Evolutionary conservation across 139 green algal genomes (phyloP), one percentile per base, ranked within the genome.

Genomic region (Volvox reticuliferus): DNA sequence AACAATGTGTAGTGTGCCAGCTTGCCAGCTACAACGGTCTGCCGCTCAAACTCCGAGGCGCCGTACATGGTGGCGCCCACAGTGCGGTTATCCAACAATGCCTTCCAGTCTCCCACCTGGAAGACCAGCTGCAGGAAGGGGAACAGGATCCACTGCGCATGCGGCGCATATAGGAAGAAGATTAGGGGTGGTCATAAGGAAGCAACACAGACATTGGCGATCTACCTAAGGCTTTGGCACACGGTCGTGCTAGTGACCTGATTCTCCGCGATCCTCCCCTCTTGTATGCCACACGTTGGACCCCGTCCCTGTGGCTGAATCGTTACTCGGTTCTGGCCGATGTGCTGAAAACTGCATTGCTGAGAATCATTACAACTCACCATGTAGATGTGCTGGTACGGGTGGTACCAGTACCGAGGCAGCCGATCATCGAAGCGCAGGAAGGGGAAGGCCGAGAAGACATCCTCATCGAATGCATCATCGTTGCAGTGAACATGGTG

Each of bases 401-500:
- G 92, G 93, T 98, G 97, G 89, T 94, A 98, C 96, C 94, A 97
- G 35, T 91, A 30, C 26, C 89, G 84, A 6, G 95, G 95, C 88
- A 97, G 94, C 35, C 95, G 91, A 6, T 95, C 83, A 92, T 98
- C 97, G 92, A 98, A 98, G 88, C 97, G 94, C 76, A 98, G 85
- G 50, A 98, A 71, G 2, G 97, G 97, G 83, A 96, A 96, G 28
- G 96, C 89, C 37, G 84, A 95, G 88, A 97, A 95, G 9, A 98
- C 96, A 89, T 98, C 97, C 94, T 98, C 96, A 84, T 98, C 97
- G 62, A 98, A 88, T 6, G 93, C 96, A 63, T 97, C 96, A 78
- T 98, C 97, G 86, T 98, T 98, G 95, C 97, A 98, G 94, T 98
- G 97, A 79, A 98, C 96, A 93, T 98, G 97, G 86, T 98, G 97